Conservation (phyloP, 352 stramenopile genomes). For the Labyrinthula sp. region DNA sequence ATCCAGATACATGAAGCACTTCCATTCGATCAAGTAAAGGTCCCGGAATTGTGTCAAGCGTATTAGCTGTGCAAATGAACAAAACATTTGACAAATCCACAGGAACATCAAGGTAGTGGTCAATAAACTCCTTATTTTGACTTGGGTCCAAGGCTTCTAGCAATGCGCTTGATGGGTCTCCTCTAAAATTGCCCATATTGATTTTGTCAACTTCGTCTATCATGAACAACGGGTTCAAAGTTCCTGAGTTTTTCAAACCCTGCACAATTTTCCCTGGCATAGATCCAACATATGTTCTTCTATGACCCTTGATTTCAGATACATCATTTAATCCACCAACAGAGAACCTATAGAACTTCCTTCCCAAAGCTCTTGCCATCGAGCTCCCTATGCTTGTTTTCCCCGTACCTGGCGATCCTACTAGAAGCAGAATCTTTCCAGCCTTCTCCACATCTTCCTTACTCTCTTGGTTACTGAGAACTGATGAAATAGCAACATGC, state of each 20-base stretch:
- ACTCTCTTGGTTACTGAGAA: slow-evolving; percentile 77
- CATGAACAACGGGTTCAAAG: slow-evolving; percentile 86
- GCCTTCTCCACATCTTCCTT: too few species aligned
- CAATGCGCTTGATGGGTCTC: slow-evolving; percentile 78
- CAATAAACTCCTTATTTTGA: slow-evolving; percentile 85
- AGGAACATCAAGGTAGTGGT: slow-evolving; percentile 94
- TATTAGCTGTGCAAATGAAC: slow-evolving; percentile 92
- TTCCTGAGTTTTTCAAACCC: slow-evolving; percentile 85
- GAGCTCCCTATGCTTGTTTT: slow-evolving; percentile 75
- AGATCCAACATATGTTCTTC: slow-evolving; percentile 88
- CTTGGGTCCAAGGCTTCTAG: slow-evolving; percentile 87
- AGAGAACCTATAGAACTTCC: slow-evolving; percentile 93
- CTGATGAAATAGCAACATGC: slow-evolving; percentile 94
- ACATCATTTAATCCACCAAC: slow-evolving; percentile 88
- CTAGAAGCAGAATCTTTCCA: slow-evolving; percentile 92
- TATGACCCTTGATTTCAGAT: slow-evolving; percentile 92
- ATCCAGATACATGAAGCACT: slow-evolving; percentile 81
- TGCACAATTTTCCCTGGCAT: slow-evolving; percentile 98
- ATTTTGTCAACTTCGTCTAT: slow-evolving; percentile 85
- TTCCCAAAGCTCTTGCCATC: slow-evolving; percentile 77
- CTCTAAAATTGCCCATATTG: slow-evolving; percentile 40
- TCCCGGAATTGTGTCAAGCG: slow-evolving; percentile 79
- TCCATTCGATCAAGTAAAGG: slow-evolving; percentile 97
- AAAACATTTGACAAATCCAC: slow-evolving; percentile 78
- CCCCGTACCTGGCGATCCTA: slow-evolving; percentile 53